phyloP scores from a whole-genome alignment of 2,329 filamentous ascomycete species.

The Phialophora chinensis region DNA sequence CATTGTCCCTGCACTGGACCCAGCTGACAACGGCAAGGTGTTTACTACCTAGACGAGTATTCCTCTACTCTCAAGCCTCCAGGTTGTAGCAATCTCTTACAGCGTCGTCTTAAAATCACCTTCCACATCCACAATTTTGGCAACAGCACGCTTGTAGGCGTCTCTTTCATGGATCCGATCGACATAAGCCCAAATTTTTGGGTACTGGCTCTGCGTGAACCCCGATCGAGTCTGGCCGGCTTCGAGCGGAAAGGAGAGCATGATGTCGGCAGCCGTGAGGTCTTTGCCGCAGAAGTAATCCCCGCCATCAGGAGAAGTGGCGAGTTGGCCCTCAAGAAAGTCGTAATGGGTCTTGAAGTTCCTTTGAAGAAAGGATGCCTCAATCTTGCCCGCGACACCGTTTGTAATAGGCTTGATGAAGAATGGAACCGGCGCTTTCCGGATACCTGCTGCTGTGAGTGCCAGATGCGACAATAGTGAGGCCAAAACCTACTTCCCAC shows the following conservation, averaged over 20 bases:
- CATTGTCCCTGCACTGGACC: background rate
- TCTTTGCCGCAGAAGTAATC: conserved; percentile 52
- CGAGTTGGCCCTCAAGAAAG: conserved; percentile 54
- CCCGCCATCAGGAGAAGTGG: conserved; percentile 48
- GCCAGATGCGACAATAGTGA: conserved; percentile 2
- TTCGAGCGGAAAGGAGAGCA: conserved; percentile 55
- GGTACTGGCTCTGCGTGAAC: conserved; percentile 47
- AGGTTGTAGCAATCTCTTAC: conserved; percentile 13
- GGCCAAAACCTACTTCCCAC: conserved; percentile 56
- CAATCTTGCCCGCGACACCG: conserved; percentile 57
- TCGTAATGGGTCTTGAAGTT: conserved; percentile 51
- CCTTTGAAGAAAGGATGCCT: conserved; percentile 48
- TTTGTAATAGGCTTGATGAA: conserved; percentile 70
- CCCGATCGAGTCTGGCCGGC: conserved; percentile 45
- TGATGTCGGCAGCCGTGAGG: conserved; percentile 54
- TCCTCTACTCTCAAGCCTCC: background rate
- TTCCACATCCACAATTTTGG: conserved; percentile 51
- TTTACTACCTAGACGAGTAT: background rate
- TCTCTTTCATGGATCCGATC: conserved; percentile 46
- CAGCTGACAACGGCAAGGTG: background rate
- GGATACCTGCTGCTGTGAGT: conserved; percentile 48
- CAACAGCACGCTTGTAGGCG: conserved; percentile 49
- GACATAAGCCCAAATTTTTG: conserved; percentile 47
- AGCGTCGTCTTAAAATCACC: conserved; percentile 41
- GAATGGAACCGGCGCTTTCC: conserved; percentile 66